Base-by-base conservation (phyloP, 108 stramenopile species). In the Nitzschia sp. region DNA sequence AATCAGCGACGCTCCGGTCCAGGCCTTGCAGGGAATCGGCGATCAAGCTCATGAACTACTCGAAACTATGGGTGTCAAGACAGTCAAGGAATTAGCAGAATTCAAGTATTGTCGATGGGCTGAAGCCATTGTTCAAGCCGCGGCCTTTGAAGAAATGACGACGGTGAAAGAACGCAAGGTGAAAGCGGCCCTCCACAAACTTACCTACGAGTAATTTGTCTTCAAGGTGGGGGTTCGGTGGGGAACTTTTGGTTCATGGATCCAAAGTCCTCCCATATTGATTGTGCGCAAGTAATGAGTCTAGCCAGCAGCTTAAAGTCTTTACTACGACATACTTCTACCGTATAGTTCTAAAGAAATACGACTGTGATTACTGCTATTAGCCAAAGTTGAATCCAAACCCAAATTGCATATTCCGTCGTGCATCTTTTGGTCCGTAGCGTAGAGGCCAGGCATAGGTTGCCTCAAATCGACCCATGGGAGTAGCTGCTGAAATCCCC, bases 381-480 rank as follows among this genome's bases (percentile, higher is more conserved):
- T 76, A 91, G 23, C 90, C 90, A 85, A 85, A 86, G 41, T 68
- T 72, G 63, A 89, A 87, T 19, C 91, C 87, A 66, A 92, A 82
- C 30, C 91, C 91, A 71, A 88, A 78, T 65, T 93, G 92, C n/a
- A 90, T 68, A 50, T 83, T 76, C 62, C 85, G 75, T 41, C 84
- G 66, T 19, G 84, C 84, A 82, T 93, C 92, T 33, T 72, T 34
- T 11, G 93, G 90, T 53, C 90, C 90, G 75, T 86, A 91, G 34
- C 93, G 76, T n/a, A 89, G 9, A 8, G 89, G 93, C 53, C 81
- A 82, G 0, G 93, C 88, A 66, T 94, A 94, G 22, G 93, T 94
- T 4, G 72, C 72, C 62, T 94, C 93, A 17, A 86, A 60, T 58
- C 88, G 73, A 46, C 88, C 88, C 75, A 89, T 73, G 25, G 80